Conservation (phyloP, 2,329 filamentous ascomycete genomes). For the Pezicula rhizophila region DNA sequence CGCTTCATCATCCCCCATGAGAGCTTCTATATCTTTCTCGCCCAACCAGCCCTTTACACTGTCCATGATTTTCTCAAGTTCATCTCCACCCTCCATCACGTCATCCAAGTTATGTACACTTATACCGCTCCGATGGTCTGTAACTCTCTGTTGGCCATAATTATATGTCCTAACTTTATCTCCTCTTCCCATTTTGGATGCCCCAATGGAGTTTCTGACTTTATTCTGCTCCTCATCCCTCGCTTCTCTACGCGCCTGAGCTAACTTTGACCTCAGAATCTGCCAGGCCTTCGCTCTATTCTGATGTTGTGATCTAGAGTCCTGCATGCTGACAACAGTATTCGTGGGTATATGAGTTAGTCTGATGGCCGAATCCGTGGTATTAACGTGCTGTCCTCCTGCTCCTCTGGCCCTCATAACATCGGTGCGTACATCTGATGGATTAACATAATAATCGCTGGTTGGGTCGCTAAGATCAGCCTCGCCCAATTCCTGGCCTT, state of each 20-base stretch:
- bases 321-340: constrained; percentile 85
- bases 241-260: constrained; percentile 71
- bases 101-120: constrained; percentile 60
- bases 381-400: constrained; percentile 97
- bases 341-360: constrained; percentile 86
- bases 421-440: constrained; percentile 75
- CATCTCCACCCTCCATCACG: constrained; percentile 58
- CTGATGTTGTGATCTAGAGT: constrained; percentile 80
- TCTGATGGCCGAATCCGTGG: constrained; percentile 91
- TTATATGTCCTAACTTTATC: constrained; percentile 87
- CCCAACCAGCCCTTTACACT: constrained; percentile 62
- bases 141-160: constrained; percentile 63
- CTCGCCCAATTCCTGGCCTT: constrained; percentile 42
- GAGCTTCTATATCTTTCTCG: constrained; percentile 56
- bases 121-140: constrained; percentile 64
- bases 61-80: constrained; percentile 60
- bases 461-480: constrained; percentile 73
- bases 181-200: constrained; percentile 77
- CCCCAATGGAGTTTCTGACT: constrained; percentile 71
- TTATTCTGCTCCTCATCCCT: constrained; percentile 73
- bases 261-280: constrained; percentile 74
- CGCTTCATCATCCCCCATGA: constrained; percentile 46
- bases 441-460: constrained; percentile 86
- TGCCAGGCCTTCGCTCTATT: constrained; percentile 88
- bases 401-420: constrained; percentile 90